phyloP scores from a whole-genome alignment of 352 stramenopile species.

The Achlya hypogyna region DNA sequence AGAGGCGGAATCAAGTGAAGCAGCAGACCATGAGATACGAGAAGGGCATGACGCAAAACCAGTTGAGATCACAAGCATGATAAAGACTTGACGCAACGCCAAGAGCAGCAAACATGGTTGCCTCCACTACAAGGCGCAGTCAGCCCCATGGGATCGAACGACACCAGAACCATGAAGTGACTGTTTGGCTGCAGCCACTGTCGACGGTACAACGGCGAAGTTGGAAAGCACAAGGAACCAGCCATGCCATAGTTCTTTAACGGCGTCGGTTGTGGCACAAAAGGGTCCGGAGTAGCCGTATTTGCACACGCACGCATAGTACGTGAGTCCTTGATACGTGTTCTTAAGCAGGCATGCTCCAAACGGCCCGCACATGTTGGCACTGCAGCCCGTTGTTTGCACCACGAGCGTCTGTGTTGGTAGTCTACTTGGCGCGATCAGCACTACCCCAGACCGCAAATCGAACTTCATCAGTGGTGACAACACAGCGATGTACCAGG shows the following conservation, averaged over 20 bases:
- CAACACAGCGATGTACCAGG: slow-evolving; percentile 7
- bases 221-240: slow-evolving; percentile 12
- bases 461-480: not conserved
- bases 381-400: not conserved
- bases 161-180: not conserved
- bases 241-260: not conserved
- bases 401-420: not conserved
- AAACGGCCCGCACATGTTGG: slow-evolving; percentile 6
- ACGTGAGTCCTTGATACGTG: slow-evolving; percentile 6
- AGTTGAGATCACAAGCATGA: slow-evolving; percentile 16
- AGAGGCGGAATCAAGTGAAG: not conserved
- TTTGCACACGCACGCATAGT: not conserved
- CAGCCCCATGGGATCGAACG: no score
- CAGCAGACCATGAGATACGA: slow-evolving; percentile 1
- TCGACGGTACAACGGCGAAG: slow-evolving; percentile 4
- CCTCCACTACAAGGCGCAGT: slow-evolving; percentile 2
- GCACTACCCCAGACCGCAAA: no score
- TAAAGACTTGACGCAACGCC: slow-evolving; percentile 9
- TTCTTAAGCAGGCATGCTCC: not conserved
- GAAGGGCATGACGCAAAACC: slow-evolving; percentile 6
- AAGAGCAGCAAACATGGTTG: slow-evolving; percentile 2
- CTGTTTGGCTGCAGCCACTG: not conserved
- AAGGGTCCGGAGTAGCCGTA: slow-evolving; percentile 9
- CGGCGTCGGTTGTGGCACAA: not conserved
- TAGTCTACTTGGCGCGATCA: not conserved